Conservation (phyloP, 2,329 filamentous ascomycete genomes). For the Hypocreales sp. region DNA sequence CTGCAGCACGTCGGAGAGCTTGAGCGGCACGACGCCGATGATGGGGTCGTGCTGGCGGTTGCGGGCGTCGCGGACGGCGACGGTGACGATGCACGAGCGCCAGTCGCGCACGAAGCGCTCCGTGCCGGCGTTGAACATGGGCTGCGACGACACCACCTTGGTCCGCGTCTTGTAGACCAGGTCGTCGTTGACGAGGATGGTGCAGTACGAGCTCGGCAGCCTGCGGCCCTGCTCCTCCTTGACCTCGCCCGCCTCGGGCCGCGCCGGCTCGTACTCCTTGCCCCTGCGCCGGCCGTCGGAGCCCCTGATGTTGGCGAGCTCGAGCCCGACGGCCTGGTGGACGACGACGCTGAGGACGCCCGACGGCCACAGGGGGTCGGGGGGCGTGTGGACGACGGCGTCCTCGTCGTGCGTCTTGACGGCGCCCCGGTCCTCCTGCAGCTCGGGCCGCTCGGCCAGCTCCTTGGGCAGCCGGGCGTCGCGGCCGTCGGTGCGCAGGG, state of each 20-base stretch:
- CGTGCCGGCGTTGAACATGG: constrained; percentile 93
- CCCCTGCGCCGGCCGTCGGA: constrained; percentile 69
- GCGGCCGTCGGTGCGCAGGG: constrained; percentile 75
- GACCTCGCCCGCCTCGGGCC: constrained; percentile 63
- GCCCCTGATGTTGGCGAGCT: constrained; percentile 82
- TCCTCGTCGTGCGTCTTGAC: constrained; percentile 60
- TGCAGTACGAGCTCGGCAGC: constrained; percentile 86
- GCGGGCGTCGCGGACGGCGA: constrained; percentile 76
- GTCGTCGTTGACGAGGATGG: constrained; percentile 78
- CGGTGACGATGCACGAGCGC: constrained; percentile 71
- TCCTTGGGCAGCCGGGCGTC: constrained; percentile 61
- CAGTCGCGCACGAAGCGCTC: constrained; percentile 90
- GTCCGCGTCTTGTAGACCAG: constrained; percentile 85
- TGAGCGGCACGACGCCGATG: constrained; percentile 79
- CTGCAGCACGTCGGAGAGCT: constrained; percentile 74
- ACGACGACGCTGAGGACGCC: constrained; percentile 76
- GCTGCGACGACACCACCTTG: constrained; percentile 86
- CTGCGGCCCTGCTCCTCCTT: constrained; percentile 70
- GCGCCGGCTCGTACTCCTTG: constrained; percentile 77
- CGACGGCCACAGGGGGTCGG: constrained; percentile 91
- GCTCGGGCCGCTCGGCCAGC: constrained; percentile 55
- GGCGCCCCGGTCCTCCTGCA: constrained; percentile 74
- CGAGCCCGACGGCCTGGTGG: constrained; percentile 89
- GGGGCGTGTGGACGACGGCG: constrained; percentile 76
- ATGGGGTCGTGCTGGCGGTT: constrained; percentile 91